Conservation (phyloP, 108 stramenopile genomes). For the Hondaea fermentalgiana region DNA sequence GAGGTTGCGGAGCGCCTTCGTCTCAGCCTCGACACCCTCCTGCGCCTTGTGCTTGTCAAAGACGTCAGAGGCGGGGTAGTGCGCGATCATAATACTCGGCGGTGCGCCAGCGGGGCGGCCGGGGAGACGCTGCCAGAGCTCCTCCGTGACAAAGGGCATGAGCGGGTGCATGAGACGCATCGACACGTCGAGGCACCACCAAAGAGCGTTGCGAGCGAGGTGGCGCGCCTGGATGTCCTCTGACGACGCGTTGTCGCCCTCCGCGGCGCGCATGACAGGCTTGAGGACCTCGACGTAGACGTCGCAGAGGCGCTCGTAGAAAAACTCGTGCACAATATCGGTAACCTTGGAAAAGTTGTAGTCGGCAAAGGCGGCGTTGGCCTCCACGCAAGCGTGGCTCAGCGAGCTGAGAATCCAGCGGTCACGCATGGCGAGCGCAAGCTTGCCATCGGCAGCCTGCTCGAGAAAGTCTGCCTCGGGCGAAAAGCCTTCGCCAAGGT, state of each 20-base stretch:
- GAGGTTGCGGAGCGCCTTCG: background rate
- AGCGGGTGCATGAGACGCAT: slow-evolving; percentile 89
- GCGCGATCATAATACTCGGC: slow-evolving; percentile 84
- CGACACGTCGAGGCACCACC: slow-evolving; percentile 76
- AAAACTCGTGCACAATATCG: slow-evolving; percentile 69
- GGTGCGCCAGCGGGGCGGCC: slow-evolving; percentile 78
- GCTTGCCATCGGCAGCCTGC: background rate
- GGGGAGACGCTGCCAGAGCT: slow-evolving; percentile 98
- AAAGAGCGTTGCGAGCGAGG: slow-evolving; percentile 66
- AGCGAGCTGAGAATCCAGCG: slow-evolving; percentile 83
- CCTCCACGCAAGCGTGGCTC: slow-evolving; percentile 59
- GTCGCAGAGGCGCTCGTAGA: slow-evolving; percentile 91
- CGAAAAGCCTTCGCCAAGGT: slow-evolving; percentile 22
- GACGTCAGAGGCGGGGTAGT: slow-evolving; percentile 63
- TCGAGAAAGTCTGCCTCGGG: background rate
- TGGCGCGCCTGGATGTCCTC: slow-evolving; percentile 41
- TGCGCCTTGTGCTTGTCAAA: background rate
- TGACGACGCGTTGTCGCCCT: slow-evolving; percentile 47
- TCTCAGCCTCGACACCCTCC: background rate
- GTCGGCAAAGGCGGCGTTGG: slow-evolving; percentile 60
- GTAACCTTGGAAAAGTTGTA: slow-evolving; percentile 85
- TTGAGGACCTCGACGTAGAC: slow-evolving; percentile 96
- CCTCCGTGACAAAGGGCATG: slow-evolving; percentile 99
- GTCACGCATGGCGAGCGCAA: slow-evolving; percentile 63
- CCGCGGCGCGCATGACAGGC: slow-evolving; percentile 64